A percentile compares a stretch with the other conserved stretches of the same genome.
Conservation (phyloP, 129 eudicot species). For the Centella asiatica region DNA sequence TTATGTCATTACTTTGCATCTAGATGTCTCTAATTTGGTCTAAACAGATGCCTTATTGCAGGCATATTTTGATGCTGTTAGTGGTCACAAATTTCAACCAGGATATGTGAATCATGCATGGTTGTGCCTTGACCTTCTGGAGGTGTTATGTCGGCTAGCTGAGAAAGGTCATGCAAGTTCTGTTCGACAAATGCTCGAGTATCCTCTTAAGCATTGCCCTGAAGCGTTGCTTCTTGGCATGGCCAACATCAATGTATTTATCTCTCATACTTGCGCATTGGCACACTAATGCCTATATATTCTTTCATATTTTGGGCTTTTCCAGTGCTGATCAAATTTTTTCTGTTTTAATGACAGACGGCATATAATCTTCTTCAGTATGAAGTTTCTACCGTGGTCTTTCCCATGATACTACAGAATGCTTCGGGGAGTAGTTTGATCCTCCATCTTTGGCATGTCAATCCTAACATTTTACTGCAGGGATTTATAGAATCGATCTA, state of each 20-base stretch:
- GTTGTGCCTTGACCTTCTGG: slow-evolving; percentile 81
- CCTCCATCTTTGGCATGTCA: slow-evolving; percentile 71
- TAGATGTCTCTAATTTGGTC: neutral
- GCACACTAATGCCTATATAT: neutral
- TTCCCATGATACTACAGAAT: slow-evolving; percentile 50
- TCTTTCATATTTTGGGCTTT: neutral
- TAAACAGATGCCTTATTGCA: slow-evolving; percentile 25
- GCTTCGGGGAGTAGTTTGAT: slow-evolving; percentile 35
- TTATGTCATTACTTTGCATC: neutral
- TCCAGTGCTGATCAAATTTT: neutral
- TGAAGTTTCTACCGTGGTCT: slow-evolving; percentile 62
- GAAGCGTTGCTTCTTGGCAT: slow-evolving; percentile 79
- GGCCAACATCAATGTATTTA: slow-evolving; percentile 72
- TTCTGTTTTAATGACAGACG: slow-evolving; percentile 46
- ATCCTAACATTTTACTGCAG: slow-evolving; percentile 52
- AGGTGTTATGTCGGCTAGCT: slow-evolving; percentile 81
- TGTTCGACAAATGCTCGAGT: slow-evolving; percentile 60
- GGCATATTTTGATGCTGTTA: slow-evolving; percentile 60
- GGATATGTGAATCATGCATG: slow-evolving; percentile 75
- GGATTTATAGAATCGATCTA: slow-evolving; percentile 46
- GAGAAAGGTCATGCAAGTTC: slow-evolving; percentile 86
- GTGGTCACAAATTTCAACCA: slow-evolving; percentile 46
- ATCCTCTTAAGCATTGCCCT: slow-evolving; percentile 73
- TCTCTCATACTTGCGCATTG: no score
- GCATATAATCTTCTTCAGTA: slow-evolving; percentile 73